phyloP scores from a whole-genome alignment of 495 filamentous ascomycete genomes.

The Apodospora peruviana region DNA sequence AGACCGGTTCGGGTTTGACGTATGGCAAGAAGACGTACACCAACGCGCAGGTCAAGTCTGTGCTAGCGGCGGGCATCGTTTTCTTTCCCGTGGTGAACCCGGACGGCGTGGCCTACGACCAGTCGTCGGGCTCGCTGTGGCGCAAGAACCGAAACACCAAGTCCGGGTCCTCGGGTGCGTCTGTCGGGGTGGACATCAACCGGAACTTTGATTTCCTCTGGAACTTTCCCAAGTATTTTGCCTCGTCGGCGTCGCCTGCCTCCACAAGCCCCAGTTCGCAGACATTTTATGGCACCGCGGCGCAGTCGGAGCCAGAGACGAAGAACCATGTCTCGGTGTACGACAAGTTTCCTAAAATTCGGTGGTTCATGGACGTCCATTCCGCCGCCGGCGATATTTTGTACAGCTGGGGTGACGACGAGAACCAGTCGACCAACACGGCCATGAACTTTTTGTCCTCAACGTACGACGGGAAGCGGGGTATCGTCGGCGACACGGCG shows the following conservation, averaged over 20 bases:
- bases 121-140: constrained; percentile 28
- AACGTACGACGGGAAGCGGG: constrained; percentile 31
- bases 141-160: constrained; percentile 36
- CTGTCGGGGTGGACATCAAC: constrained; percentile 34
- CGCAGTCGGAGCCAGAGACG: constrained; percentile 34
- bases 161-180: constrained; percentile 8
- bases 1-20: constrained; percentile 26
- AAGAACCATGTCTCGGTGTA: constrained; percentile 30
- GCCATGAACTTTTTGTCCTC: constrained; percentile 32
- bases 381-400: constrained; percentile 32
- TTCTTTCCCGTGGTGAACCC: constrained; percentile 33
- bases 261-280: constrained; percentile 23
- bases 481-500: constrained; percentile 21
- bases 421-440: constrained; percentile 24
- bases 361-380: constrained; percentile 42
- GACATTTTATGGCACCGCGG: constrained; percentile 25
- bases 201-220: constrained; percentile 36
- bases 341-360: constrained; percentile 31
- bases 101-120: constrained; percentile 36
- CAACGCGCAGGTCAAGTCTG: constrained; percentile 29
- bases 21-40: constrained; percentile 37
- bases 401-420: constrained; percentile 38
- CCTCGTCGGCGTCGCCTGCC: constrained; percentile 20
- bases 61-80: constrained; percentile 32
- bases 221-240: constrained; percentile 29